Evolutionary conservation across 768 basidiomycete genomes (phyloP).

Genomic region (Amanita phalloides): DNA sequence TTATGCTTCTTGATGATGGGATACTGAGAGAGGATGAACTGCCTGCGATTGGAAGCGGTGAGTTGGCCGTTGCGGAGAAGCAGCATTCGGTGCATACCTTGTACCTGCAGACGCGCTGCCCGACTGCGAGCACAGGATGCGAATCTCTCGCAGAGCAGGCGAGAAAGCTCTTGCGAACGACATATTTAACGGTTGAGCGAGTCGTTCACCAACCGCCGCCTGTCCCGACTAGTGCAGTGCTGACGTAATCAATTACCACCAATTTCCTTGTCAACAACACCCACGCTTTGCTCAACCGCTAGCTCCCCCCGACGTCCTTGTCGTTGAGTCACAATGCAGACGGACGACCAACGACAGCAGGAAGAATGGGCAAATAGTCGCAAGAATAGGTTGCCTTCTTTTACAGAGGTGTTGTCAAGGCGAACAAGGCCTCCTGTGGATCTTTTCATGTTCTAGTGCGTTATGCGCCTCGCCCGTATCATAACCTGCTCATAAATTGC

Average conservation of each 20-base stretch:
- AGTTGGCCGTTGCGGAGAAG: conserved; percentile 1
- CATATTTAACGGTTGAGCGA: conserved; percentile 24
- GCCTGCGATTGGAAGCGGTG: conserved; percentile 30
- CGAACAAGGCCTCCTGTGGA: conserved; percentile 92
- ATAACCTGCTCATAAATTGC: background rate
- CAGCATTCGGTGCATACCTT: conserved; percentile 37
- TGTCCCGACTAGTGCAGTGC: conserved; percentile 2
- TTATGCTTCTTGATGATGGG: conserved; percentile 71
- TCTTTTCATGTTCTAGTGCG: conserved; percentile 98
- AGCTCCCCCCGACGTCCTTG: conserved; percentile 18
- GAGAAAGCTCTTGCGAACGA: conserved; percentile 67
- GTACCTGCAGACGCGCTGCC: conserved; percentile 70
- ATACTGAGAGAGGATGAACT: conserved; percentile 72
- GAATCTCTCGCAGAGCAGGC: conserved; percentile 71
- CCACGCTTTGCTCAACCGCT: conserved; percentile 13
- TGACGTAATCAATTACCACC: conserved; percentile 28
- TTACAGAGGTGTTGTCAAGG: conserved; percentile 84
- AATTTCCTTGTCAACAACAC: conserved; percentile 19
- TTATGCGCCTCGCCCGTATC: background rate
- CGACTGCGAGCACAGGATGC: conserved; percentile 72
- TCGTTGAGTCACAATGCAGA: conserved; percentile 7
- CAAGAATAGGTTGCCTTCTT: conserved; percentile 73
- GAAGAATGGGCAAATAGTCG: conserved; percentile 70
- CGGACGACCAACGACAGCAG: conserved; percentile 45
- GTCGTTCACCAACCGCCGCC: conserved; percentile 4